These are phyloP conservation scores for Bipolaris sorokiniana DNA, from an alignment of 2,329 filamentous ascomycete species.

Conservation along the genomic window DNA sequence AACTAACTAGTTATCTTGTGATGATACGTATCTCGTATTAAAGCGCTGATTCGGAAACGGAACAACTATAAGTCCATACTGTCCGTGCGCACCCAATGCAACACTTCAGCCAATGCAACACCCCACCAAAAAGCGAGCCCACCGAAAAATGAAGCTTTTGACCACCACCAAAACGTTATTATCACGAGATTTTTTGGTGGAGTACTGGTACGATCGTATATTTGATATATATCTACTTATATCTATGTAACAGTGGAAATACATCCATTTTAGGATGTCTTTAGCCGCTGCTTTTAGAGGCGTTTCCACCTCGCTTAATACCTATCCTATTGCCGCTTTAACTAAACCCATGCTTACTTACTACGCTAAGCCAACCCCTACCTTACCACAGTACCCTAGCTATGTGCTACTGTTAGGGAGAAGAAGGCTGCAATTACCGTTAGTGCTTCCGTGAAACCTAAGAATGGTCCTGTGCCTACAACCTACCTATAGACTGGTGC, in stretches of 20 bases:
- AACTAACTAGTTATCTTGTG: too few species aligned
- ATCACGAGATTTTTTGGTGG: too few species aligned
- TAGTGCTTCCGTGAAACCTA: conserved; percentile 4
- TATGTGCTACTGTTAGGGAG: conserved; percentile 1
- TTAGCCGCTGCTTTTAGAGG: conserved; percentile 6
- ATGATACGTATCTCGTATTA: too few species aligned
- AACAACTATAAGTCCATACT: too few species aligned
- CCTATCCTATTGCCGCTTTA: background rate
- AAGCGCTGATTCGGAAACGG: too few species aligned
- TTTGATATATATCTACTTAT: conserved; percentile 1
- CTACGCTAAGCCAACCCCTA: conserved; percentile 1
- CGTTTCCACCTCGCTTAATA: conserved; percentile 1
- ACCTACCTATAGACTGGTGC: conserved; percentile 5
- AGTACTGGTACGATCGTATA: too few species aligned
- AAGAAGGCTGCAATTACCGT: conserved; percentile 1
- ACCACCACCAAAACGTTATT: too few species aligned
- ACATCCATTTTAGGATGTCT: conserved; percentile 1
- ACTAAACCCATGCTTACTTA: conserved; percentile 5
- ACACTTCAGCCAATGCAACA: too few species aligned
- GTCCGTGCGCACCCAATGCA: too few species aligned
- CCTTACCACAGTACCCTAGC: background rate
- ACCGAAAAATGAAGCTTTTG: too few species aligned
- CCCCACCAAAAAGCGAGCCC: too few species aligned
- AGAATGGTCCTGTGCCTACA: conserved; percentile 5
- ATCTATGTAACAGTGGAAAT: conserved; percentile 4